Evolutionary conservation across 1,139 yeast genomes (phyloP), one percentile per base, ranked within the genome.

Genomic region (Nakaseomyces nivariensis): DNA sequence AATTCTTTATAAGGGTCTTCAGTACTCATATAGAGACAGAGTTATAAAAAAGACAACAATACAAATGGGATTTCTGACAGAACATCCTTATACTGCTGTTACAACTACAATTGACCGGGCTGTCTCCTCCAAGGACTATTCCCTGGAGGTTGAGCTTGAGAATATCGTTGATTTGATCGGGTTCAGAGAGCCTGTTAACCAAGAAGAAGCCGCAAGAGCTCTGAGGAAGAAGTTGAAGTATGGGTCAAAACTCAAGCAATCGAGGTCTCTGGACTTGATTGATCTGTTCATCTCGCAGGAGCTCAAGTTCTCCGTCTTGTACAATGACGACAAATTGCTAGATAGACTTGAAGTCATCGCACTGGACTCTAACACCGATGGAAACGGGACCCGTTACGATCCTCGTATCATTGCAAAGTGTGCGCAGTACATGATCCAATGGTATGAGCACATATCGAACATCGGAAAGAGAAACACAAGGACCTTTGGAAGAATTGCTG

Each of bases 181-280:
- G 47, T 53, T 62, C 26, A 58, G 55, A 7, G 57, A 56, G 26
- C 49, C 54, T 6, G 52, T 53, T 27, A 65, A 64, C 48, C 66
- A 65, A 49, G 53, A 53, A 9, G 97, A 90, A 66, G 94, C 95
- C 1, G 97, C 97, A 0, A 73, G 97, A 48, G 95, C 96, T 1
- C 72, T 92, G 37, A 76, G 98, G 49, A 92, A 92, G 71, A 81
- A 82, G 63, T 72, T 92, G 64, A 92, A 92, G 69, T 85, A 92
- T 64, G 97, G 97, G n/a, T 58, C 54, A 36, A 51, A 50, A 48
- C 9, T 55, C 22, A 63, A 63, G 44, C 64, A 62, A 42, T 50
- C 57, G 4, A 51, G 63, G 49, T 86, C 95, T 0, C 68, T 90
- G 55, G 77, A 77, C 51, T 61, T 90, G 22, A 72, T 89, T 52